Conservation (phyloP, 768 basidiomycete genomes). For the Hericium rajendrae region DNA sequence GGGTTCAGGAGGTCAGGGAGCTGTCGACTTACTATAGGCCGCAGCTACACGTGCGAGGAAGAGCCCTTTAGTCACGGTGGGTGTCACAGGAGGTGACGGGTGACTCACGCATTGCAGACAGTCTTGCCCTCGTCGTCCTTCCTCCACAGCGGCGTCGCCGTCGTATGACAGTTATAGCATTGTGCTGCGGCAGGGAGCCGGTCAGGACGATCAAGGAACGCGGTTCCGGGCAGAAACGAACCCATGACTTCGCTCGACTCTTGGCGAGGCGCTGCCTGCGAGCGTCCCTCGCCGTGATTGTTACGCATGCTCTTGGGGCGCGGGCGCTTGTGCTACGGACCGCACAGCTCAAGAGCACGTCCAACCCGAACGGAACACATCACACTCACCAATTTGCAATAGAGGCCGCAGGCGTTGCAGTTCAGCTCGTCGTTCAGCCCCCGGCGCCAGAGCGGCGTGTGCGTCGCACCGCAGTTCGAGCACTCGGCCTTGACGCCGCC, state of each 20-base stretch:
- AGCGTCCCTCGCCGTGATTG: constrained; percentile 61
- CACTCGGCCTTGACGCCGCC: constrained; percentile 73
- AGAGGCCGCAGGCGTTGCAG: constrained; percentile 82
- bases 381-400: constrained; percentile 68
- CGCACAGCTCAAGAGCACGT: not conserved
- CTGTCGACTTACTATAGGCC: constrained; percentile 53
- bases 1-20: not conserved
- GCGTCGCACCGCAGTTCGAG: constrained; percentile 81
- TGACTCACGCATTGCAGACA: constrained; percentile 78
- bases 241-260: constrained; percentile 69
- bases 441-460: constrained; percentile 80
- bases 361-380: not conserved
- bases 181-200: constrained; percentile 39
- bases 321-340: constrained; percentile 68
- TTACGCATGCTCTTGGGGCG: constrained; percentile 83
- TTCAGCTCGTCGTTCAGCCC: constrained; percentile 85
- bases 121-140: constrained; percentile 90
- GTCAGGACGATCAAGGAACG: constrained; percentile 20
- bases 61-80: too few relatives aligned
- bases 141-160: constrained; percentile 81
- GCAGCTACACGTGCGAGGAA: constrained; percentile 36
- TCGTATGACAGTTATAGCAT: constrained; percentile 87
- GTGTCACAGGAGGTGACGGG: not conserved
- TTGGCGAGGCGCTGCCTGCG: constrained; percentile 52
- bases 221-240: constrained; percentile 24